Conservation (phyloP, 306 rosid species). For the Cicer cuneatum region DNA sequence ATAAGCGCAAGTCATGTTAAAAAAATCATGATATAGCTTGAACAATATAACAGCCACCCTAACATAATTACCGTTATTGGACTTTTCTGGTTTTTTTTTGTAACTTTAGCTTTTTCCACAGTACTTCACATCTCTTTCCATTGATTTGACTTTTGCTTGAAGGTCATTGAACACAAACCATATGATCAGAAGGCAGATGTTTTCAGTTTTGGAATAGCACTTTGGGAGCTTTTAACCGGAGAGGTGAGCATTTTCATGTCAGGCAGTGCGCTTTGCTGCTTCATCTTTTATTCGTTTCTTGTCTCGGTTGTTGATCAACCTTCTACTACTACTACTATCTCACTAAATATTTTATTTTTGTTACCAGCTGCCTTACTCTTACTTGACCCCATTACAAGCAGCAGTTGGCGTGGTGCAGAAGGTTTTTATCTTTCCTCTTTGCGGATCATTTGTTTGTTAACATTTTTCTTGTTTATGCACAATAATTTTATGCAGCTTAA, state of each 20-base stretch:
- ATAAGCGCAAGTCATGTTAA: too few relatives aligned
- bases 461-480: constrained; percentile 12
- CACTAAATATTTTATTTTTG: constrained; percentile 36
- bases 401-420: constrained; percentile 99
- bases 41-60: too few relatives aligned
- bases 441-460: background rate
- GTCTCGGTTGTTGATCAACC: constrained; percentile 13
- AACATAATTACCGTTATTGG: too few relatives aligned
- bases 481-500: constrained; percentile 35
- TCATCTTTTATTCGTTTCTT: constrained; percentile 27
- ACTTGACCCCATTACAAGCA: constrained; percentile 93
- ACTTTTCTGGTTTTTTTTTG: constrained; percentile 24
- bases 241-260: constrained; percentile 66
- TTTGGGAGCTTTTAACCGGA: constrained; percentile 99
- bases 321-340: constrained; percentile 36
- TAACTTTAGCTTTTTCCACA: constrained; percentile 41
- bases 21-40: too few relatives aligned
- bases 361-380: constrained; percentile 85
- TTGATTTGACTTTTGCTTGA: constrained; percentile 51
- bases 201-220: constrained; percentile 91
- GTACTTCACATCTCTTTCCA: constrained; percentile 39
- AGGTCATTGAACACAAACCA: constrained; percentile 99
- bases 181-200: constrained; percentile 96
- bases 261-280: constrained; percentile 29
- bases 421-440: constrained; percentile 56